Evolutionary conservation across 78 protist genomes (phyloP), one percentile per base, ranked within the genome.

Genomic region (Tieghemostelium lacteum): DNA sequence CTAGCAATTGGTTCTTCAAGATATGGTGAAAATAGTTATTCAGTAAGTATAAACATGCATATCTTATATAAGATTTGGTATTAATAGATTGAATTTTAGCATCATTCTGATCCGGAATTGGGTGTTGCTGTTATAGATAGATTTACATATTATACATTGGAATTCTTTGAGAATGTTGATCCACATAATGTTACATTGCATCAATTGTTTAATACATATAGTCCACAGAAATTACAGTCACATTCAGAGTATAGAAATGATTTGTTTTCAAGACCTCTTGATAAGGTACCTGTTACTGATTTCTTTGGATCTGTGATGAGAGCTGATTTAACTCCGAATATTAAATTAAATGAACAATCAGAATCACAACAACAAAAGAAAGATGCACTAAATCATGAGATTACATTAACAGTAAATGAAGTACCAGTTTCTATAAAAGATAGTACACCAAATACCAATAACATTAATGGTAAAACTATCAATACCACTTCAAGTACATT

Each of bases 101-200:
- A 96, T 55, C 97, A 94, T 63, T 37, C 65, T 8, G 98, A 97
- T 73, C 37, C 63, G 26, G 76, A 58, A 36, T 29, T 97, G 2
- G 98, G 98, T 0, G 70, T 96, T 22, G 45, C 96, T 0, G 95
- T 96, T 16, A 89, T 94, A 45, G 98, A 97, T 57, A 86, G 98
- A 75, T 96, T 97, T 62, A 97, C 98, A 16, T 96, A 86, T 87
- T 70, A 93, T 85, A 93, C 95, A 36, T 49, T 93, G 14, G 89
- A 93, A 29, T 93, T 64, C 33, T 87, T 93, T 69, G 95, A 93
- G 26, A 85, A 65, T 63, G 87, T 62, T 3, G 87, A 73, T 63
- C 85, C 91, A 17, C 85, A 75, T 60, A 92, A 80, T 64, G 86
- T 88, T 6, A 57, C 85, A 29, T 78, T 74, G 42, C 40, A 54